Percentiles rank a stretch among this genome's conserved stretches.
These are phyloP conservation scores for Pseudogymnoascus sp. DNA, from an alignment of 2,329 filamentous ascomycete genomes.

Conservation along the genomic window DNA sequence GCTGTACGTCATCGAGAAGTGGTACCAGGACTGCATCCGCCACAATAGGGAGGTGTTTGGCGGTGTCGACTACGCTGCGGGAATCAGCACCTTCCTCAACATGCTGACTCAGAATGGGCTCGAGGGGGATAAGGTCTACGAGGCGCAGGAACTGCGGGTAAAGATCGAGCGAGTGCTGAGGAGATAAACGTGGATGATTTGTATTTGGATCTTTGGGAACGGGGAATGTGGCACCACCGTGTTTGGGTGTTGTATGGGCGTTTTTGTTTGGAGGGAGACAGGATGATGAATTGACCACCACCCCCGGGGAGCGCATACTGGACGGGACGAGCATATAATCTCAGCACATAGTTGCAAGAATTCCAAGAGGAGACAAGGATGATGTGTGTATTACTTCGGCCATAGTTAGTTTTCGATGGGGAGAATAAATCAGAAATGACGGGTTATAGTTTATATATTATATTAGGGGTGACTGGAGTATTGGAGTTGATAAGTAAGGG, in stretches of 20 bases:
- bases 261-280: constrained; percentile 2
- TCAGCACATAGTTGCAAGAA: constrained; percentile 9
- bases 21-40: constrained; percentile 51
- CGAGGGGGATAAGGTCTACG: constrained; percentile 31
- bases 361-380: constrained; percentile 52
- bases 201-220: background rate
- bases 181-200: constrained; percentile 21
- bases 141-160: constrained; percentile 34
- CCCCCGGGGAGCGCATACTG: background rate
- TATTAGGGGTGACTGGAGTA: background rate
- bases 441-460: background rate
- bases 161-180: constrained; percentile 34
- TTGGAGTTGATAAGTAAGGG: background rate
- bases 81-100: constrained; percentile 37
- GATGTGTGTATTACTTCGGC: constrained; percentile 23
- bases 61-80: constrained; percentile 47
- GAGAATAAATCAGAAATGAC: constrained; percentile 69
- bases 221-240: background rate
- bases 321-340: constrained; percentile 2
- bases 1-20: constrained; percentile 51
- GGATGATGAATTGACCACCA: background rate
- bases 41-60: constrained; percentile 50
- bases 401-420: constrained; percentile 42
- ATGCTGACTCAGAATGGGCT: constrained; percentile 39
- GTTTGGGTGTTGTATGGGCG: constrained; percentile 4